Evolutionary conservation across 2,329 filamentous ascomycete species (phyloP).

Genomic region (Beauveria australis): DNA sequence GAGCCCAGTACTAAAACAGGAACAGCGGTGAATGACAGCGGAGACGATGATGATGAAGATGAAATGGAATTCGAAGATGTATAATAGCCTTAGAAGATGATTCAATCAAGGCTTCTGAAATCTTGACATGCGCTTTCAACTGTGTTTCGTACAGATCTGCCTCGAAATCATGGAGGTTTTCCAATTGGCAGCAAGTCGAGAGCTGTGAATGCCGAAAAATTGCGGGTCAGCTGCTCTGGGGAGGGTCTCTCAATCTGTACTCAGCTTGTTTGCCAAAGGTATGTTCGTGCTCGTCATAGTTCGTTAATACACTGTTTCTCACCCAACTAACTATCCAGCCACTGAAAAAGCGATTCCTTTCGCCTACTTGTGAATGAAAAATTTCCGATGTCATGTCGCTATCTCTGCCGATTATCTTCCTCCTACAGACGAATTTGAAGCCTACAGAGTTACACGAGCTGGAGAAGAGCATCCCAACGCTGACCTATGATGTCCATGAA

Average conservation of each 20-base stretch:
- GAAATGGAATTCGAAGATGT: constrained; percentile 55
- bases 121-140: too few species aligned
- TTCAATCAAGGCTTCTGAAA: too few species aligned
- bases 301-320: background rate
- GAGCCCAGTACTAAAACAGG: constrained; percentile 42
- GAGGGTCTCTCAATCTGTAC: background rate
- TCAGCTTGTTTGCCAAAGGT: too few species aligned
- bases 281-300: background rate
- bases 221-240: background rate
- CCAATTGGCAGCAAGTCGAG: background rate
- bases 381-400: constrained; percentile 17
- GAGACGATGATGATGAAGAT: constrained; percentile 44
- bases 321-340: background rate
- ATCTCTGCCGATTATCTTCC: constrained; percentile 55
- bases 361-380: background rate
- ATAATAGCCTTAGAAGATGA: background rate
- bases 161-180: background rate
- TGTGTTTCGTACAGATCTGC: too few species aligned
- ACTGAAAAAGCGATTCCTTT: background rate
- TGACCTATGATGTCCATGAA: constrained; percentile 66
- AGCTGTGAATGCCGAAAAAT: background rate
- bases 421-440: constrained; percentile 63
- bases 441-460: constrained; percentile 53
- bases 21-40: constrained; percentile 34
- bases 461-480: constrained; percentile 53